Percentiles rank a stretch among this genome's conserved stretches.
Evolutionary conservation across 495 filamentous ascomycete species (phyloP).

Genomic region (Astrocystis sublimbata): DNA sequence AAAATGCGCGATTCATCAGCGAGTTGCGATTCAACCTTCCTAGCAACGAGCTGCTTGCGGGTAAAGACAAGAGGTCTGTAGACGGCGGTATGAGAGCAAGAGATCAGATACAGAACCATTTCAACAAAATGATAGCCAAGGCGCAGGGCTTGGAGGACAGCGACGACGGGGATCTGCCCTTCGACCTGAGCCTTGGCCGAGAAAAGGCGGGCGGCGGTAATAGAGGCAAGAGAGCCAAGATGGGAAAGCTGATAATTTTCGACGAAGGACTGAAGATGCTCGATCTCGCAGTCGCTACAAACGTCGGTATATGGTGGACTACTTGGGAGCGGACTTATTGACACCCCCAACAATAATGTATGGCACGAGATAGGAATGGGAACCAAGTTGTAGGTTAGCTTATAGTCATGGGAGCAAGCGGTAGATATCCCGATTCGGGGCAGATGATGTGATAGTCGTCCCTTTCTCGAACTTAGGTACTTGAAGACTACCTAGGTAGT

Average conservation of each 20-base stretch:
- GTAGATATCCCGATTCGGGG: background rate
- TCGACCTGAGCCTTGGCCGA: slow-evolving; percentile 73
- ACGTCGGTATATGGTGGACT: slow-evolving; percentile 91
- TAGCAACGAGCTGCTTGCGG: slow-evolving; percentile 38
- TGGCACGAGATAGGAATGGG: background rate
- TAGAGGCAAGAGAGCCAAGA: slow-evolving; percentile 80
- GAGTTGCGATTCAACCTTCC: slow-evolving; percentile 90
- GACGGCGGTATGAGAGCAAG: slow-evolving; percentile 27
- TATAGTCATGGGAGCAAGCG: slow-evolving; percentile 2
- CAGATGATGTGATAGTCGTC: background rate
- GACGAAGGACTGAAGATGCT: slow-evolving; percentile 94
- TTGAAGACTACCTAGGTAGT: too few species aligned
- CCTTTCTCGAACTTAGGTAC: background rate
- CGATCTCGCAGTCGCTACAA: slow-evolving; percentile 87
- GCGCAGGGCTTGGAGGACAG: slow-evolving; percentile 35
- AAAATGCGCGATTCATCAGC: slow-evolving; percentile 60
- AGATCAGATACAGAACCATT: slow-evolving; percentile 39
- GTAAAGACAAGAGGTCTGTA: slow-evolving; percentile 25
- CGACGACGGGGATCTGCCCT: slow-evolving; percentile 32
- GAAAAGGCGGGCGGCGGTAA: slow-evolving; percentile 81
- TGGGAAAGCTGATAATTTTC: slow-evolving; percentile 89
- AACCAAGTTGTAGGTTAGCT: background rate
- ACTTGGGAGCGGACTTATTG: slow-evolving; percentile 63
- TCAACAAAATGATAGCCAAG: slow-evolving; percentile 37
- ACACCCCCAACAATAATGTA: background rate